These are phyloP conservation scores for Melanopsichium pennsylvanicum DNA, from an alignment of 1,284 basidiomycete species.

Conservation along the genomic window DNA sequence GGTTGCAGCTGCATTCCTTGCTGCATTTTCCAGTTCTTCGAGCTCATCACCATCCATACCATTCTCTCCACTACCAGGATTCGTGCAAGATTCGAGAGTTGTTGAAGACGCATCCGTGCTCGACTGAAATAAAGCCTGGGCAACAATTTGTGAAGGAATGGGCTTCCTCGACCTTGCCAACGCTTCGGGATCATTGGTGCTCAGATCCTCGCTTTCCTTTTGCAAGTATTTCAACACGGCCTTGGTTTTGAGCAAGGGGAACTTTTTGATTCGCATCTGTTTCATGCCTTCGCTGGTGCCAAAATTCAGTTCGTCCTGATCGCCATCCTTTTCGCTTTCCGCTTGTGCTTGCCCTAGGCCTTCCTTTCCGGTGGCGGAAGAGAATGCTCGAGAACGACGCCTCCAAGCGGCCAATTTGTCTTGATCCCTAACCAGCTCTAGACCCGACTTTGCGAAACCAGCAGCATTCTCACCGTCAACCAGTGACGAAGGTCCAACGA, in stretches of 20 bases:
- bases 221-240: constrained; percentile 46
- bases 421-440: constrained; percentile 70
- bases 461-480: not conserved
- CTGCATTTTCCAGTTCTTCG: too few species aligned
- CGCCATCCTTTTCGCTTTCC: too few species aligned
- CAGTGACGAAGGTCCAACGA: constrained; percentile 37
- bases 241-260: constrained; percentile 48
- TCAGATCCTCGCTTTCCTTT: constrained; percentile 37
- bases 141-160: constrained; percentile 16
- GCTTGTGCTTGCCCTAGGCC: constrained; percentile 62
- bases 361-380: not conserved
- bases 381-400: constrained; percentile 24
- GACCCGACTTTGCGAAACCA: constrained; percentile 48
- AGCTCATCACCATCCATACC: too few species aligned
- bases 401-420: constrained; percentile 68
- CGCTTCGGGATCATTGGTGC: constrained; percentile 19
- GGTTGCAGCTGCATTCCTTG: too few species aligned
- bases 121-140: too few species aligned
- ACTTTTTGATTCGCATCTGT: constrained; percentile 43
- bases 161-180: constrained; percentile 33
- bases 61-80: too few species aligned
- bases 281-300: constrained; percentile 66
- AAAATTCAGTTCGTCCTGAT: constrained; percentile 79
- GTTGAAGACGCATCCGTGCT: too few species aligned
- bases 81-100: too few species aligned